A percentile compares a stretch with the other conserved stretches of the same genome.
Evolutionary conservation across 2,329 filamentous ascomycete species (phyloP).

Genomic region (Aspergillus arachidicola): DNA sequence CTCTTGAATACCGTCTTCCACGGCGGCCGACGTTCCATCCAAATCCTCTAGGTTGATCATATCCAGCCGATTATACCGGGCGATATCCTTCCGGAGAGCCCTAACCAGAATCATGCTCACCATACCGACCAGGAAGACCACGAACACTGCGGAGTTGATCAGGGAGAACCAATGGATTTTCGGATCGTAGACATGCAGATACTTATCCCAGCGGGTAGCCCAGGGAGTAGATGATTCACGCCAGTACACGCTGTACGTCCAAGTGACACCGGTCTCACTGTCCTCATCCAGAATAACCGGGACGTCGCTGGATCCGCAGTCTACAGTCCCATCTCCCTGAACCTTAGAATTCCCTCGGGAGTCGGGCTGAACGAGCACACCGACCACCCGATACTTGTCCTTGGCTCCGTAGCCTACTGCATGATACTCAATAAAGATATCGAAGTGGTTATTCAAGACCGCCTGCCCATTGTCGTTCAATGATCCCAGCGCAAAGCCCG

Average conservation of each 20-base stretch:
- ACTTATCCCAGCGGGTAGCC: slow-evolving; percentile 98
- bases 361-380: slow-evolving; percentile 81
- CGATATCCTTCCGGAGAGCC: slow-evolving; percentile 91
- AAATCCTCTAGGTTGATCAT: slow-evolving; percentile 89
- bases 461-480: slow-evolving; percentile 58
- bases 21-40: slow-evolving; percentile 69
- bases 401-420: slow-evolving; percentile 60
- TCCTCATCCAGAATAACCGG: slow-evolving; percentile 68
- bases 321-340: slow-evolving; percentile 55
- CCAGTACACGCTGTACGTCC: slow-evolving; percentile 95
- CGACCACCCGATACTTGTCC: slow-evolving; percentile 82
- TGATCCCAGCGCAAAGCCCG: slow-evolving; percentile 79
- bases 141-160: slow-evolving; percentile 92
- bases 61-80: slow-evolving; percentile 92
- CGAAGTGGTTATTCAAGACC: slow-evolving; percentile 89
- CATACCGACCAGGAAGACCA: slow-evolving; percentile 86
- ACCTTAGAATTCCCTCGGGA: slow-evolving; percentile 64
- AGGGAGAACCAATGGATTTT: slow-evolving; percentile 99
- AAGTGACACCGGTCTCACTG: slow-evolving; percentile 69
- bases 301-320: slow-evolving; percentile 63
- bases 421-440: slow-evolving; percentile 92
- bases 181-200: slow-evolving; percentile 93
- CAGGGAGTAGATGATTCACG: slow-evolving; percentile 80
- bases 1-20: slow-evolving; percentile 93
- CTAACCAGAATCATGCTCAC: slow-evolving; percentile 90